Evolutionary conservation across 108 stramenopile species (phyloP), one percentile per base, ranked within the genome.

Genomic region (Nitzschia sp.): DNA sequence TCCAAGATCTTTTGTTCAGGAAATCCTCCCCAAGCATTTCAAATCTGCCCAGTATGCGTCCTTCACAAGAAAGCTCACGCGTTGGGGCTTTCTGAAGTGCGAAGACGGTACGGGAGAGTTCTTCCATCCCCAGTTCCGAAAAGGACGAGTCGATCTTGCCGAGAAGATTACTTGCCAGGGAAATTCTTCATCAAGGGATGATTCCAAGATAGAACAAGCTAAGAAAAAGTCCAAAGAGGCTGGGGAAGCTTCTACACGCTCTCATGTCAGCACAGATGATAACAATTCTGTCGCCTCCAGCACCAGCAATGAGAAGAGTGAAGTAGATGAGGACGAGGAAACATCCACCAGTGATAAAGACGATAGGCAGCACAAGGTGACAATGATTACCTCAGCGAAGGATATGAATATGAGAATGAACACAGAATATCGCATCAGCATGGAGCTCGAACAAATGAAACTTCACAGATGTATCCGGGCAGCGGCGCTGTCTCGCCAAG

Each of bases 61-160:
- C 31, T 83, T 83, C 60, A 77, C 76, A 3, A 74, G 82, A 44
- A 83, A 83, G 46, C 46, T 83, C 15, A 62, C 78, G 45, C 77
- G 82, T 16, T 83, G 82, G 82, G 81, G 81, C 0, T 82, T 82
- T 36, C 33, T 31, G 13, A 52, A 68, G 16, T 31, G 73, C 30
- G 81, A 77, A 27, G 66, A 70, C 28, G 81, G 77, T 45, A 41
- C 74, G 22, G 77, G 81, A 19, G 72, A 77, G 19, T 82, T 67
- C 50, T 82, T 59, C 63, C 81, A 82, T 58, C 67, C 78, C 32
- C 27, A 60, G 31, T 82, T 82, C 48, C 54, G 55, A 25, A 61
- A 44, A 19, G 81, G 65, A 3, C 36, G 66, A 17, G 44, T 69
- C 1, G 80, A 81, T 33, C 63, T 76, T 5, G 61, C 44, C 0